A percentile compares a stretch with the other conserved stretches of the same genome.
Conservation (phyloP, 2,329 filamentous ascomycete genomes). For the Conoideocrella luteorostrata region DNA sequence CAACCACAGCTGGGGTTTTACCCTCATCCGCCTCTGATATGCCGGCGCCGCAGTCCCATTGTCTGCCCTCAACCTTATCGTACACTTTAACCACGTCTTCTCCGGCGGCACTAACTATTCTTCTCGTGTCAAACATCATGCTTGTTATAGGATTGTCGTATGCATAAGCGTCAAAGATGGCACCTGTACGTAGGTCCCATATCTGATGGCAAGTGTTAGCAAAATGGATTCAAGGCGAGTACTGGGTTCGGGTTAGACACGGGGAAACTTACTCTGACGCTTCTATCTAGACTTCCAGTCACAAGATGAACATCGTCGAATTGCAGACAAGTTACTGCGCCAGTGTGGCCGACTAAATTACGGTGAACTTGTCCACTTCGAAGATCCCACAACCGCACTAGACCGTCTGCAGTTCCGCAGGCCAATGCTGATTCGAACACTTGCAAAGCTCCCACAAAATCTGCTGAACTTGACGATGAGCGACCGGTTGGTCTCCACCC, state of each 20-base stretch:
- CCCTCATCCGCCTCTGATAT: constrained; percentile 61
- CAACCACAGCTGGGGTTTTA: constrained; percentile 62
- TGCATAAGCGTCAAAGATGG: constrained; percentile 91
- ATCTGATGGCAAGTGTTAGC: constrained; percentile 55
- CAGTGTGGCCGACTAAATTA: constrained; percentile 91
- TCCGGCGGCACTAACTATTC: constrained; percentile 84
- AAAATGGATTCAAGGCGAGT: neutral
- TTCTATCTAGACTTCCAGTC: constrained; percentile 86
- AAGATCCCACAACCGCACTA: constrained; percentile 95
- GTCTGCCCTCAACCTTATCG: constrained; percentile 90
- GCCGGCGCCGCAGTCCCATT: constrained; percentile 94
- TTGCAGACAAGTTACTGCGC: constrained; percentile 86
- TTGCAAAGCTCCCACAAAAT: constrained; percentile 91
- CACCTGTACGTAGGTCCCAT: constrained; percentile 95
- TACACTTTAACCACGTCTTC: constrained; percentile 97
- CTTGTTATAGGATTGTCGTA: constrained; percentile 87
- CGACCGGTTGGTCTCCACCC: constrained; percentile 70
- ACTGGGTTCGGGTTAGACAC: neutral
- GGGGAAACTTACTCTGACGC: constrained; percentile 70
- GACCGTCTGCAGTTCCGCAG: constrained; percentile 93
- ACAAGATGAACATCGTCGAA: constrained; percentile 95
- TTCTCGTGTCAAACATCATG: constrained; percentile 93
- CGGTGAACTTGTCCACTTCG: constrained; percentile 95
- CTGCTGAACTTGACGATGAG: constrained; percentile 57
- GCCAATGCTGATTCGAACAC: constrained; percentile 94